Conservation (phyloP, 2,329 filamentous ascomycete genomes). For the Trichoderma sp. region DNA sequence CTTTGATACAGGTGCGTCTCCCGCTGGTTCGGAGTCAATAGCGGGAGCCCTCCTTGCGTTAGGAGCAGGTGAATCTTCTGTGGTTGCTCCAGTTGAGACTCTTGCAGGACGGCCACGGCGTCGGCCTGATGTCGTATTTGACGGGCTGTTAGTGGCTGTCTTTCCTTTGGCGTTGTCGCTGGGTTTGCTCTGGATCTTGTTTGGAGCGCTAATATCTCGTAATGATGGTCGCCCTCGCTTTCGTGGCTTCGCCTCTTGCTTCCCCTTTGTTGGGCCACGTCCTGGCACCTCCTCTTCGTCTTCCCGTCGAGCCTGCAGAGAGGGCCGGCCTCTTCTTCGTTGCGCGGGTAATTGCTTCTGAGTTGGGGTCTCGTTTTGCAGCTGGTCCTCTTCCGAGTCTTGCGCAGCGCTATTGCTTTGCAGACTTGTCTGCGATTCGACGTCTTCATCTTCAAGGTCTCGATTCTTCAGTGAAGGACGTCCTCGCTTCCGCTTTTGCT, state of each 20-base stretch:
- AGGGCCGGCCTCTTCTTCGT: slow-evolving; percentile 27
- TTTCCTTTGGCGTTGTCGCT: background rate
- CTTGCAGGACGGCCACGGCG: slow-evolving; percentile 10
- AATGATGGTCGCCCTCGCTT: slow-evolving; percentile 30
- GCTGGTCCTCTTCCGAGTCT: slow-evolving; percentile 23
- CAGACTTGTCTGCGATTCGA: background rate
- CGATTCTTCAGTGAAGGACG: slow-evolving; percentile 32
- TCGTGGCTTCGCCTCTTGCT: slow-evolving; percentile 7
- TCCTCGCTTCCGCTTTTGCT: slow-evolving; percentile 41
- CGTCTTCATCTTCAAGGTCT: slow-evolving; percentile 10
- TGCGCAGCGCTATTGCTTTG: slow-evolving; percentile 16
- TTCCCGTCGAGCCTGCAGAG: slow-evolving; percentile 21
- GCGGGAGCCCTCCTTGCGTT: background rate
- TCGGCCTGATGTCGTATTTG: background rate
- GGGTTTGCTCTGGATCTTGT: background rate
- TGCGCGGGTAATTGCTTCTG: slow-evolving; percentile 17
- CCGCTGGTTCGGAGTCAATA: background rate
- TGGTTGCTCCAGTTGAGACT: background rate
- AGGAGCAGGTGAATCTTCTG: background rate
- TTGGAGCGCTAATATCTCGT: background rate
- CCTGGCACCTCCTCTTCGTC: background rate
- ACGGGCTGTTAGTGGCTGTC: background rate
- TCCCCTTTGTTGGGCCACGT: background rate
- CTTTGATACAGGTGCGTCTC: background rate
- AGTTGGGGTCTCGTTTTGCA: slow-evolving; percentile 25